Evolutionary conservation across 2,329 filamentous ascomycete genomes (phyloP).

Genomic region (Ceratocystis cubensis): DNA sequence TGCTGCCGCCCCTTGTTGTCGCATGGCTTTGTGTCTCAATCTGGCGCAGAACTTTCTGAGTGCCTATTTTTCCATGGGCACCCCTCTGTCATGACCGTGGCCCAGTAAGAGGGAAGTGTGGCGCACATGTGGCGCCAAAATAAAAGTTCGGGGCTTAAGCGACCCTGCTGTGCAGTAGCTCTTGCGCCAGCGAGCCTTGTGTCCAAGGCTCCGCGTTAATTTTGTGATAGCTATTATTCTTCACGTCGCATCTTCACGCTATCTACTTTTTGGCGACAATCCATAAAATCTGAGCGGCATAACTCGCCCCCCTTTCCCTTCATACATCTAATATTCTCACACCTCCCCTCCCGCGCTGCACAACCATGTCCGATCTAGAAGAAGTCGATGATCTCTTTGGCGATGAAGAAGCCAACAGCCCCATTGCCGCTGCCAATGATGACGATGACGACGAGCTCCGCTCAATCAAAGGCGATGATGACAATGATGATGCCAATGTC

Average conservation of each 20-base stretch:
- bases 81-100: too few species aligned
- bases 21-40: too few species aligned
- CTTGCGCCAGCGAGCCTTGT: constrained; percentile 16
- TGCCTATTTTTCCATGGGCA: too few species aligned
- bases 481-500: constrained; percentile 25
- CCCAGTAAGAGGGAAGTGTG: too few species aligned
- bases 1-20: too few species aligned
- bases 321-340: not conserved
- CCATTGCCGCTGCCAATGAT: constrained; percentile 47
- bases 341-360: not conserved
- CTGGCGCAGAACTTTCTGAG: too few species aligned
- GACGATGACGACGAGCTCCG: constrained; percentile 38
- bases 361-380: constrained; percentile 43
- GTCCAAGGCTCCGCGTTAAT: constrained; percentile 18
- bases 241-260: constrained; percentile 17
- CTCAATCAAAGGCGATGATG: constrained; percentile 38
- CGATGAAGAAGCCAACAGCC: constrained; percentile 48
- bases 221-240: constrained; percentile 6
- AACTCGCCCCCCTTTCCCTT: not conserved
- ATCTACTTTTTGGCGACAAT: not conserved
- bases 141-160: not conserved
- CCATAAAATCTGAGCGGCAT: not conserved
- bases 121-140: not conserved
- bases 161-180: not conserved
- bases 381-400: constrained; percentile 51